phyloP scores from a whole-genome alignment of 257 asterid species.

The Gentiana dahurica region DNA sequence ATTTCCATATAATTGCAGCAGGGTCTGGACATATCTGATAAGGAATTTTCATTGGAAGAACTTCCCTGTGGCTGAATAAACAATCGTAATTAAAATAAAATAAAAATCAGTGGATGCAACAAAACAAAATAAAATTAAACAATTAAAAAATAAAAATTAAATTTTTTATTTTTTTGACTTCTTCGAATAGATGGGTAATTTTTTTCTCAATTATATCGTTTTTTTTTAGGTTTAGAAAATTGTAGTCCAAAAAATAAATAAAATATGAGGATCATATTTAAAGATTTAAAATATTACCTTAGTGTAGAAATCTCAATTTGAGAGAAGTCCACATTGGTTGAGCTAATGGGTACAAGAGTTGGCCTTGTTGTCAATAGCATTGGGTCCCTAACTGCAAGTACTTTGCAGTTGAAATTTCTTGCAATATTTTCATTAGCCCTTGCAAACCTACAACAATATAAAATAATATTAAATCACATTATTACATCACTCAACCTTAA shows the following conservation, averaged over 20 bases:
- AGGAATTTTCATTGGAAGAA: slow-evolving; percentile 43
- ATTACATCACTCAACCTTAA: no score
- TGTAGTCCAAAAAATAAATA: no score
- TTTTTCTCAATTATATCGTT: no score
- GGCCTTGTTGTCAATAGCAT: slow-evolving; percentile 30
- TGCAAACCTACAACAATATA: slow-evolving; percentile 38
- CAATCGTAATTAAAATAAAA: not conserved
- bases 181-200: no score
- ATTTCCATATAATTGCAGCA: slow-evolving; percentile 67
- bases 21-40: slow-evolving; percentile 76
- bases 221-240: no score
- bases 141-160: no score
- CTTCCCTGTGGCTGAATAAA: slow-evolving; percentile 45
- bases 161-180: no score
- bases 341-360: slow-evolving; percentile 31
- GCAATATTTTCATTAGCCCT: slow-evolving; percentile 35
- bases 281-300: slow-evolving; percentile 29
- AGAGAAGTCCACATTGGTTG: slow-evolving; percentile 72
- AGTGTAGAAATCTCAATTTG: slow-evolving; percentile 61
- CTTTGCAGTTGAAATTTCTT: slow-evolving; percentile 51
- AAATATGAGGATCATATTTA: no score
- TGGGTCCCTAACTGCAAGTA: slow-evolving; percentile 69
- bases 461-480: not conserved
- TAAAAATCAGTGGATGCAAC: no score
- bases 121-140: no score